A percentile compares a stretch with the other conserved stretches of the same genome.
Conservation (phyloP, 2,329 filamentous ascomycete species). For the Camillea tinctor region DNA sequence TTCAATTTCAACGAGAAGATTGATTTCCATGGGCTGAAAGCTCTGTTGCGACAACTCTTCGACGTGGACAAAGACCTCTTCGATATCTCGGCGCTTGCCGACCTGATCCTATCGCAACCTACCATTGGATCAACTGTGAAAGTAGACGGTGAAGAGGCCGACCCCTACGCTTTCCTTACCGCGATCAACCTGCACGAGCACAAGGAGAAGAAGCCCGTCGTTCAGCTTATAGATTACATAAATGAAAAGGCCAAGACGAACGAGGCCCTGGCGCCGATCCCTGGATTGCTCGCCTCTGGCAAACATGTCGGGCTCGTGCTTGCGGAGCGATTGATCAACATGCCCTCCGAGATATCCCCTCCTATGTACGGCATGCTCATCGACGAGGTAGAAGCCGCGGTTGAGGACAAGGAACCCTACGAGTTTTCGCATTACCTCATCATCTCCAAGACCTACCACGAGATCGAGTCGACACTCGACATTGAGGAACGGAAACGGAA, state of each 20-base stretch:
- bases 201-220: constrained; percentile 69
- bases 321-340: constrained; percentile 94
- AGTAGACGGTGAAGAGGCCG: constrained; percentile 89
- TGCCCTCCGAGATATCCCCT: constrained; percentile 88
- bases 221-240: constrained; percentile 71
- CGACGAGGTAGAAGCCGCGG: constrained; percentile 84
- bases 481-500: constrained; percentile 65
- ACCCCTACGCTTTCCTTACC: constrained; percentile 90
- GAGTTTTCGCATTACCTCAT: constrained; percentile 91
- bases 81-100: constrained; percentile 81
- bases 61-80: constrained; percentile 84
- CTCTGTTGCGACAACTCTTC: constrained; percentile 84
- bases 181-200: constrained; percentile 81
- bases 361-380: constrained; percentile 93
- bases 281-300: constrained; percentile 54
- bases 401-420: constrained; percentile 90
- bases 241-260: constrained; percentile 52
- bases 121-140: constrained; percentile 93
- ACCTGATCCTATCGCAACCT: constrained; percentile 83
- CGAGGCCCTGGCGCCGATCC: constrained; percentile 55
- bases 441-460: constrained; percentile 86
- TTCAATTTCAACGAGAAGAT: constrained; percentile 89
- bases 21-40: constrained; percentile 94
- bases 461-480: constrained; percentile 79
- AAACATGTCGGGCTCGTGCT: constrained; percentile 79